Percentiles rank a stretch among this genome's conserved stretches.
phyloP scores from a whole-genome alignment of 2,329 filamentous ascomycete genomes.

The Polytolypa hystricis region DNA sequence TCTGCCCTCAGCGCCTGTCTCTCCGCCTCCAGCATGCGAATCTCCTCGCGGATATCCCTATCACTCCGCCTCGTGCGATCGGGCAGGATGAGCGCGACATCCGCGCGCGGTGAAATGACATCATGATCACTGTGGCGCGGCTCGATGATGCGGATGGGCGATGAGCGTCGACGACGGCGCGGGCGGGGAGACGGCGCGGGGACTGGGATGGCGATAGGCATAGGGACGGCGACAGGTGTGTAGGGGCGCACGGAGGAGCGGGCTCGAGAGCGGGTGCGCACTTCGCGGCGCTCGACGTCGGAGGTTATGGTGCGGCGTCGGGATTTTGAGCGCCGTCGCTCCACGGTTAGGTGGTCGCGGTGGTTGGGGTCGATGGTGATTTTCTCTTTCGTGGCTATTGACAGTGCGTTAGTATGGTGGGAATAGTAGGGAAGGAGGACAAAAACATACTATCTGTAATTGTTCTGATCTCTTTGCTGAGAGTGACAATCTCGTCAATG shows the following conservation, averaged over 20 bases:
- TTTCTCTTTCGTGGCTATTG: conserved; percentile 7
- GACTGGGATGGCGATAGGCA: too few species aligned
- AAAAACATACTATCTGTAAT: conserved; percentile 16
- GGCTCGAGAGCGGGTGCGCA: conserved; percentile 3
- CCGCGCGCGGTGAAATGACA: conserved; percentile 37
- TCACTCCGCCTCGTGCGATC: conserved; percentile 40
- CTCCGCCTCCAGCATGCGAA: conserved; percentile 59
- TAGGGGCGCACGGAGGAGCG: not conserved
- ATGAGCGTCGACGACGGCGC: conserved; percentile 24
- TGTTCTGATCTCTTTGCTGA: conserved; percentile 51
- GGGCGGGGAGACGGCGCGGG: too few species aligned
- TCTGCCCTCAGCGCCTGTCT: conserved; percentile 47
- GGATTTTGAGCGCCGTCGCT: conserved; percentile 19
- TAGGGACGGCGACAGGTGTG: not conserved
- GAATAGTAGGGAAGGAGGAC: too few species aligned
- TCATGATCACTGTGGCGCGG: conserved; percentile 27
- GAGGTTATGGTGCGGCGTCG: conserved; percentile 3
- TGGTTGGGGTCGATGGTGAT: conserved; percentile 15
- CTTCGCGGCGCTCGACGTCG: not conserved
- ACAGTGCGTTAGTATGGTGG: conserved; percentile 10
- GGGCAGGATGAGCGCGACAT: conserved; percentile 40
- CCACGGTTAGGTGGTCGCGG: conserved; percentile 23
- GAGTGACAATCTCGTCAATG: conserved; percentile 77
- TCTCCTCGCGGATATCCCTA: conserved; percentile 61
- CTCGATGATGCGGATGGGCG: conserved; percentile 26